These are phyloP conservation scores for Hyphopichia khmerensis DNA, from an alignment of 1,139 yeast species.

Conservation along the genomic window DNA sequence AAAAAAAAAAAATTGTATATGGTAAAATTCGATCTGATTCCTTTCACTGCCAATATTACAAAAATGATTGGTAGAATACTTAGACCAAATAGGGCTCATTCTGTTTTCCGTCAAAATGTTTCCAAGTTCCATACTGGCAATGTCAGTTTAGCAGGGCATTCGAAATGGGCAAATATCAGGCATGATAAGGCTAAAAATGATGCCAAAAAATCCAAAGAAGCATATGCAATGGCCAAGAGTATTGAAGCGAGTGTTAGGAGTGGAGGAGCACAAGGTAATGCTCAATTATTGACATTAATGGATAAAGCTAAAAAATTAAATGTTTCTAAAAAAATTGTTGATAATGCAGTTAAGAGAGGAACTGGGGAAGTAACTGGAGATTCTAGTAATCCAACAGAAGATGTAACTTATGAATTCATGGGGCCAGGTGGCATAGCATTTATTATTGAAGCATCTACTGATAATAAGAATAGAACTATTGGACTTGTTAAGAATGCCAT, in stretches of 20 bases:
- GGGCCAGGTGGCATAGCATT: slow-evolving; percentile 92
- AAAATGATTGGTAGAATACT: not conserved
- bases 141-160: slow-evolving; percentile 61
- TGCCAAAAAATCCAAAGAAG: slow-evolving; percentile 67
- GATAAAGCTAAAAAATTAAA: slow-evolving; percentile 78
- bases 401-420: slow-evolving; percentile 76
- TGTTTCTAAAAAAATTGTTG: slow-evolving; percentile 82
- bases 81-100: not conserved
- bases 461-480: slow-evolving; percentile 81
- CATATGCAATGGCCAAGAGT: slow-evolving; percentile 70
- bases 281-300: slow-evolving; percentile 69
- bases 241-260: slow-evolving; percentile 70
- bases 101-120: not conserved
- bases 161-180: slow-evolving; percentile 93
- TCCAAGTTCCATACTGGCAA: slow-evolving; percentile 14
- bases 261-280: slow-evolving; percentile 60
- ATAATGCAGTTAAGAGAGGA: slow-evolving; percentile 83
- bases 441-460: slow-evolving; percentile 82
- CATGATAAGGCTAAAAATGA: slow-evolving; percentile 95
- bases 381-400: slow-evolving; percentile 34
- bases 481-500: slow-evolving; percentile 75
- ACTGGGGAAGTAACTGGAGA: slow-evolving; percentile 50
- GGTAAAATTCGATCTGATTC: not conserved
- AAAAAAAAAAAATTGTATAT: not conserved
- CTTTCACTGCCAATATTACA: no score